phyloP scores from a whole-genome alignment of 2,329 filamentous ascomycete species.

The Colletotrichum sojae region DNA sequence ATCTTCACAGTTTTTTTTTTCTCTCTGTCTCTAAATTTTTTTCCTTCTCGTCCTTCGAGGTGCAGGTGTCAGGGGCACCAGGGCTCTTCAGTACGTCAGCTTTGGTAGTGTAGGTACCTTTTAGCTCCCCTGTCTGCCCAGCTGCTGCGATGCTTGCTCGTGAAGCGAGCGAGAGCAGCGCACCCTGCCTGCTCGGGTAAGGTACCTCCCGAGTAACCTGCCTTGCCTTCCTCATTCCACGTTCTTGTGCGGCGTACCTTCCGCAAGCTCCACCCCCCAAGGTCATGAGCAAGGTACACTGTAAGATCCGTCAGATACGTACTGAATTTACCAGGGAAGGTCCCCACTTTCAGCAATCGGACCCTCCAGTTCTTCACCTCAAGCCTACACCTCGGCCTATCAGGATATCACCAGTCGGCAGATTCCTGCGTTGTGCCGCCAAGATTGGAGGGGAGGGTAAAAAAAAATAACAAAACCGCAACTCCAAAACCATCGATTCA shows the following conservation, averaged over 20 bases:
- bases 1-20: not conserved
- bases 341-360: slow-evolving; percentile 29
- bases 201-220: slow-evolving; percentile 11
- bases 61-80: slow-evolving; percentile 1
- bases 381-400: slow-evolving; percentile 35
- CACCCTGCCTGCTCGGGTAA: not conserved
- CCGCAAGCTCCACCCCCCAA: slow-evolving; percentile 1
- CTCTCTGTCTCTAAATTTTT: not conserved
- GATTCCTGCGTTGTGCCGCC: slow-evolving; percentile 10
- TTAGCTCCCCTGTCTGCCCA: slow-evolving; percentile 19
- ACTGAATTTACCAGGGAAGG: slow-evolving; percentile 22
- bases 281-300: slow-evolving; percentile 14
- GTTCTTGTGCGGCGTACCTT: not conserved
- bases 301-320: slow-evolving; percentile 28
- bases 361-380: slow-evolving; percentile 31
- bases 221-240: slow-evolving; percentile 13
- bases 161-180: slow-evolving; percentile 5
- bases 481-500: slow-evolving; percentile 11
- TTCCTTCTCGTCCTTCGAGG: not conserved
- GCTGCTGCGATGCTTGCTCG: not conserved
- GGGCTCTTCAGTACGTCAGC: slow-evolving; percentile 29
- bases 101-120: not conserved
- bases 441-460: not conserved
- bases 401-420: slow-evolving; percentile 35
- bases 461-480: not conserved